Evolutionary conservation across 1,139 yeast species (phyloP), one percentile per base, ranked within the genome.

Genomic region (Suhomyces ambrosiae): DNA sequence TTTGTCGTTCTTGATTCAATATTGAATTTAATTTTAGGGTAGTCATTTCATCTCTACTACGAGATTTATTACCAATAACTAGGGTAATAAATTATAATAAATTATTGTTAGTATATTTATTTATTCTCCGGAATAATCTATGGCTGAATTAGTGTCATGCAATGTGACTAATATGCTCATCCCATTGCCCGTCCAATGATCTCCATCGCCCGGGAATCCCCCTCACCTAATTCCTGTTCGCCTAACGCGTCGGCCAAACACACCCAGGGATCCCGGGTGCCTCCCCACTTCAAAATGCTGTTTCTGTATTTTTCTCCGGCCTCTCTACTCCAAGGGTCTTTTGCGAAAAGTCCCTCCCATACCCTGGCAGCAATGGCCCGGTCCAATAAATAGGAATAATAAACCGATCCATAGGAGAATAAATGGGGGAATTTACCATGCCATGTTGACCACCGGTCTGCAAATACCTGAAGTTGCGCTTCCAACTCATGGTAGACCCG

Each of bases 391-490:
- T 94, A 92, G 28, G 96, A 86, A 63, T 94, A 92, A 60, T 92
- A 92, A 0, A 92, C 88, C 0, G 97, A 87, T 0, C 98, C 98
- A 56, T 92, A 92, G 1, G 96, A 89, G 49, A 86, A 87, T 34
- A 94, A 66, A 58, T 92, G 99, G 1, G 96, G 95, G 61, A 92
- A 90, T 56, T 83, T 88, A 1, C 95, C 96, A 41, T 89, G 95
- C 96, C 97, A 90, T 18, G 82, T 81, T 2, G 95, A 82, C 54
- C 75, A 68, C 13, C 68, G 63, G 53, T 85, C 94, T 2, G 79
- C 75, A 48, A 83, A 74, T 2, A 82, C 76, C 40, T 63, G 58
- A 35, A 82, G 63, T 17, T 75, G 61, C 4, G 61, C 52, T 54
- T 88, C 96, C 13, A 87, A 58, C 9, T 71, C 63, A 54, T 86